Conservation (phyloP, 2,329 filamentous ascomycete genomes). For the Cladosporium austrohemisphaericum region DNA sequence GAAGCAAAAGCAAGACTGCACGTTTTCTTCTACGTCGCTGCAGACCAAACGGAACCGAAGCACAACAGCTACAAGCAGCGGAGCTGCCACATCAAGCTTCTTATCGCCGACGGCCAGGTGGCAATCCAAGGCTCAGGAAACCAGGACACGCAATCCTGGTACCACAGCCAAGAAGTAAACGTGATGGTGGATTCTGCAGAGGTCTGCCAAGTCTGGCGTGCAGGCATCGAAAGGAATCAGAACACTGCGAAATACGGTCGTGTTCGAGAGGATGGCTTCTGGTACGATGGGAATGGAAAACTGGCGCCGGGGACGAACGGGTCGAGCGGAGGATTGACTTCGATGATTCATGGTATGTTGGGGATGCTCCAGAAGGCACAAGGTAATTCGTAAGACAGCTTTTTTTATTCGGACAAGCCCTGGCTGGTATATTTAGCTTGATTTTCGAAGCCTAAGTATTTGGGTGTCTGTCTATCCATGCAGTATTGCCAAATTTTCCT, state of each 20-base stretch:
- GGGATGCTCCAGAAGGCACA: background rate
- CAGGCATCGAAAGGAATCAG: constrained; percentile 51
- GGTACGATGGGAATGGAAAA: constrained; percentile 51
- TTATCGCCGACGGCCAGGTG: constrained; percentile 67
- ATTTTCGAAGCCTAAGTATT: too few relatives aligned
- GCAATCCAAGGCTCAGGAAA: constrained; percentile 74
- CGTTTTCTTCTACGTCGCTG: constrained; percentile 68
- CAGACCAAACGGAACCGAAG: constrained; percentile 67
- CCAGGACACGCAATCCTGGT: constrained; percentile 78
- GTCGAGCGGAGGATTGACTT: background rate
- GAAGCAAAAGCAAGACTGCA: constrained; percentile 45
- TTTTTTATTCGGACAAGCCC: too few relatives aligned
- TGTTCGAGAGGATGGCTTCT: constrained; percentile 57
- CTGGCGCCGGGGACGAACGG: constrained; percentile 34
- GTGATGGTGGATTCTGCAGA: constrained; percentile 64
- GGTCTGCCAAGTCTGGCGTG: constrained; percentile 48
- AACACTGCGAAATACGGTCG: constrained; percentile 61
- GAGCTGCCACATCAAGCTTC: constrained; percentile 72
- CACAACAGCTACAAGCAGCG: constrained; percentile 63
- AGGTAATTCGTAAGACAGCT: too few relatives aligned
- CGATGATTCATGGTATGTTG: background rate
- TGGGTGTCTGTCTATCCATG: constrained; percentile 45
- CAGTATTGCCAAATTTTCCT: constrained; percentile 43
- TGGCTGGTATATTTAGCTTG: too few relatives aligned
- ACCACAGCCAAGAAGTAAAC: constrained; percentile 73